phyloP scores from a whole-genome alignment of 2,329 filamentous ascomycete genomes.

The Geosmithia putterillii region DNA sequence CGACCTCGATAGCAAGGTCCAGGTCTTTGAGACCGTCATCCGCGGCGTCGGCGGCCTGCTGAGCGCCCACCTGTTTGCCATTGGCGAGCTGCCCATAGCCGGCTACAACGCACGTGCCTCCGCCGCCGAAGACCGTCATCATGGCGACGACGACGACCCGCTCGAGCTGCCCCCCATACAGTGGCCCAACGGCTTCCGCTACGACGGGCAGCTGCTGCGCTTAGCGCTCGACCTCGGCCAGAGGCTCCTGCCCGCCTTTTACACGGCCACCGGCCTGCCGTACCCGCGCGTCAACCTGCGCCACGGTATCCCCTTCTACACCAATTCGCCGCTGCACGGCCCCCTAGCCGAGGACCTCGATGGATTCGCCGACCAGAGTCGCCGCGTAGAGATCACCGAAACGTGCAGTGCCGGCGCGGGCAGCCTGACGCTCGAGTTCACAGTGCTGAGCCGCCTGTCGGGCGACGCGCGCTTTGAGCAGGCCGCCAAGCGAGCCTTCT shows the following conservation, averaged over 20 bases:
- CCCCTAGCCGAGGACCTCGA: slow-evolving; percentile 11
- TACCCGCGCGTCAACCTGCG: slow-evolving; percentile 91
- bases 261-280: slow-evolving; percentile 79
- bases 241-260: slow-evolving; percentile 82
- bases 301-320: slow-evolving; percentile 83
- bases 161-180: slow-evolving; percentile 42
- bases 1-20: slow-evolving; percentile 93
- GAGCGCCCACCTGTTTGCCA: slow-evolving; percentile 86
- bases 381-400: slow-evolving; percentile 66
- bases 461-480: slow-evolving; percentile 82
- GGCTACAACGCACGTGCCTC: slow-evolving; percentile 40
- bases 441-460: slow-evolving; percentile 76
- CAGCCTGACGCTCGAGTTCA: slow-evolving; percentile 87
- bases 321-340: slow-evolving; percentile 66
- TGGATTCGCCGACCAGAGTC: slow-evolving; percentile 16
- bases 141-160: slow-evolving; percentile 20
- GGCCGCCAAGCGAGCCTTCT: slow-evolving; percentile 83
- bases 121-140: not conserved
- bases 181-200: slow-evolving; percentile 69
- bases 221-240: slow-evolving; percentile 77
- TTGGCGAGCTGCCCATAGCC: slow-evolving; percentile 77
- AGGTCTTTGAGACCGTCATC: slow-evolving; percentile 97
- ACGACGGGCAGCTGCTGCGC: slow-evolving; percentile 83
- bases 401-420: slow-evolving; percentile 96
- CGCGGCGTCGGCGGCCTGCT: slow-evolving; percentile 81